Conservation (phyloP, 129 eudicot genomes). For the Helianthus tuberosus region DNA sequence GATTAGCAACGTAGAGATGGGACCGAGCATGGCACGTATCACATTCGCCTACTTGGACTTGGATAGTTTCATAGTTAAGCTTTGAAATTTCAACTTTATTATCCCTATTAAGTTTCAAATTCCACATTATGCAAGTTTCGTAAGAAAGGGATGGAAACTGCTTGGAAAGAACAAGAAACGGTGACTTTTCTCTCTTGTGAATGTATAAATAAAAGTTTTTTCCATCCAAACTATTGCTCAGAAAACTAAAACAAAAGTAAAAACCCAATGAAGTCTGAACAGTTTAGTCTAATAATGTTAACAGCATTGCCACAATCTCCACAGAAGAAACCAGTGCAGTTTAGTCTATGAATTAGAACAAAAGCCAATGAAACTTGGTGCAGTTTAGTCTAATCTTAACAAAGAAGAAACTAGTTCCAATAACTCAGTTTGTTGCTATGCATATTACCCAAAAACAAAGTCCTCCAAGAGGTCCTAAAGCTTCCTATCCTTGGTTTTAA, state of each 20-base stretch:
- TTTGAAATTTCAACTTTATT: not conserved
- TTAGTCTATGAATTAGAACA: no score
- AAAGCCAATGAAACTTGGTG: no score
- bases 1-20: no score
- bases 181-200: not conserved
- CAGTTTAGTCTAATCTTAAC: no score
- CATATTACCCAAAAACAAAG: no score
- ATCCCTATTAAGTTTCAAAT: not conserved
- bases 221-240: no score
- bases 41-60: not conserved
- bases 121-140: not conserved
- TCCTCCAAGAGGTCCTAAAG: no score
- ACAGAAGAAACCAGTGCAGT: not conserved
- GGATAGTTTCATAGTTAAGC: not conserved
- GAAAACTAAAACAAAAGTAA: not conserved
- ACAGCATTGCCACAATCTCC: no score
- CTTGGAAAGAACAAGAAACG: not conserved
- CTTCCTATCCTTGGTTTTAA: no score
- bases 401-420: no score
- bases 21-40: no score
- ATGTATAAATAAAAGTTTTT: no score
- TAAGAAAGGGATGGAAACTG: constrained; percentile 8
- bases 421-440: not conserved
- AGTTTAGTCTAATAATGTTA: not conserved
- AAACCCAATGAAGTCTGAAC: not conserved